Evolutionary conservation across 345 rosid species (phyloP), one percentile per base, ranked within the genome.

Genomic region (Eucalyptus pauciflora): DNA sequence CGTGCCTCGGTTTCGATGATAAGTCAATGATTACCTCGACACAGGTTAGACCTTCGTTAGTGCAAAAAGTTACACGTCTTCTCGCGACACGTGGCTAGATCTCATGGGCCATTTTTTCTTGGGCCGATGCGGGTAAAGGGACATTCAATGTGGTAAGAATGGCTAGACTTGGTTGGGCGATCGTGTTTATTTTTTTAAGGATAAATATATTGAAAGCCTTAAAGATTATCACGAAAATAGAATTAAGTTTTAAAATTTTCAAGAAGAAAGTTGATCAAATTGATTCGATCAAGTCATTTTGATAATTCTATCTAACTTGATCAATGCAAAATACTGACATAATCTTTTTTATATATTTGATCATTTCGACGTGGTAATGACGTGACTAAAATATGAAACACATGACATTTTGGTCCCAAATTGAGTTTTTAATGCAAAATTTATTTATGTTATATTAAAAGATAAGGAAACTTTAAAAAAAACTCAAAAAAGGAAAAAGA

Each of bases 181-280:
- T 31, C 41, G 0, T 56, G 3, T 56, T 56, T 56, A 8, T 22
- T 56, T 56, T 24, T 56, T 10, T 9, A 22, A 22, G 13, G 6
- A 24, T 4, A 24, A 56, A 10, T 22, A 22, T 25, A 24, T 24
- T 56, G 20, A 56, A 56, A 56, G 1, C 1, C 6, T 4, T 56
- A 24, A 56, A 0, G 4, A 9, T 10, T 22, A 2, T 24, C 62
- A 8, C 5, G 3, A 9, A 56, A 10, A 22, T 56, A 9, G 5
- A 20, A 52, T 18, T 17, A 16, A 6, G 0, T 18, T 16, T 18
- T 7, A 1, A 7, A 52, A 52, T 16, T 52, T 52, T 18, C 4
- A 18, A 18, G 22, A 18, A 52, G 2, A 52, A 52, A 7, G 22
- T 52, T 52, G 17, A 9, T 17, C 1, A 3, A 7, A 51, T 51